Percentiles rank a stretch among this genome's conserved stretches.
These are phyloP conservation scores for Didymella sp. DNA, from an alignment of 2,329 filamentous ascomycete genomes.

Conservation along the genomic window DNA sequence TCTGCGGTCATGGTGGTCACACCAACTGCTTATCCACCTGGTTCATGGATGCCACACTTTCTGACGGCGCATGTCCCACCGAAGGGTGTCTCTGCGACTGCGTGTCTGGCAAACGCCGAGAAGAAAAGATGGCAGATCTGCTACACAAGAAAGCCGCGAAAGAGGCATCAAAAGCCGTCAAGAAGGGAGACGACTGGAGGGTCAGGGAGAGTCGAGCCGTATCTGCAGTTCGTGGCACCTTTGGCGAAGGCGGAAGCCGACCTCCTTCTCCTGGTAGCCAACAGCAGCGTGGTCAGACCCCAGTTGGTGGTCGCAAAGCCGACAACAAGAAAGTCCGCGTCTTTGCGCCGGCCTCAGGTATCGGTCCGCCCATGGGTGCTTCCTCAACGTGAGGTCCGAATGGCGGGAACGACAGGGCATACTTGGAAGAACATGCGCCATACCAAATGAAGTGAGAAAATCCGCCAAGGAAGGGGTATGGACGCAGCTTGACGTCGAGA, in stretches of 20 bases:
- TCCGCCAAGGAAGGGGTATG: background rate
- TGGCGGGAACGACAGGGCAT: background rate
- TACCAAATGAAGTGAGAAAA: background rate
- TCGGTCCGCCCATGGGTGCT: conserved; percentile 18
- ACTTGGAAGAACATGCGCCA: background rate
- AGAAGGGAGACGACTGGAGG: conserved; percentile 52
- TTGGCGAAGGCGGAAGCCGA: conserved; percentile 31
- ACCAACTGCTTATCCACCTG: conserved; percentile 63
- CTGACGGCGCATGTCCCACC: conserved; percentile 64
- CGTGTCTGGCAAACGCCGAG: conserved; percentile 55
- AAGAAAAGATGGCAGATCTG: conserved; percentile 42
- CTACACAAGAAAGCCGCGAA: conserved; percentile 43
- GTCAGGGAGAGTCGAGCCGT: conserved; percentile 55
- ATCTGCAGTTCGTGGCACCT: conserved; percentile 45
- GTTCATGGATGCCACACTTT: conserved; percentile 56
- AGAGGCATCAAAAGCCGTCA: conserved; percentile 44
- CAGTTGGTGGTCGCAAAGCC: conserved; percentile 24
- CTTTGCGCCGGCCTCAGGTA: conserved; percentile 26
- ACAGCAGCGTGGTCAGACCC: conserved; percentile 19
- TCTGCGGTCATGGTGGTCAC: conserved; percentile 68
- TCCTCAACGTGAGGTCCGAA: background rate
- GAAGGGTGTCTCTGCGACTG: conserved; percentile 68
- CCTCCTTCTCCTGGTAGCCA: conserved; percentile 21
- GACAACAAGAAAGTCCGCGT: conserved; percentile 43
- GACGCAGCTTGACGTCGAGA: conserved; percentile 1